phyloP scores from a whole-genome alignment of 345 rosid species.

The Boechera stricta region DNA sequence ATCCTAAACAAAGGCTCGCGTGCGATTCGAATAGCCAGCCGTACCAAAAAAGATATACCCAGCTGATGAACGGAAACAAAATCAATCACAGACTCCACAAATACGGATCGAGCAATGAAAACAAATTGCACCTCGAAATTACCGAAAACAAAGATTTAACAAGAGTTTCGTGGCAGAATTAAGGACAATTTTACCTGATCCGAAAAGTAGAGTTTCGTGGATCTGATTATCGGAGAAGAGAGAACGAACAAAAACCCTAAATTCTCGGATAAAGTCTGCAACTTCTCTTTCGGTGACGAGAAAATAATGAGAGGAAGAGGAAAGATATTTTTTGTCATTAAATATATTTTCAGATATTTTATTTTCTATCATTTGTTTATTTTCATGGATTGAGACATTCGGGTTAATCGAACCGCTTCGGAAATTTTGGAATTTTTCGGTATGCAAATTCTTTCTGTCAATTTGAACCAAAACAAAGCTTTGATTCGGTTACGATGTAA shows the following conservation, averaged over 20 bases:
- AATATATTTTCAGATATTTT: background rate
- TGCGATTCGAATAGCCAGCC: background rate
- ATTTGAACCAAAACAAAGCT: background rate
- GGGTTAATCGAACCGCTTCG: background rate
- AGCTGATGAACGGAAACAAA: background rate
- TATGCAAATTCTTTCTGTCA: background rate
- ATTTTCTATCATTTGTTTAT: background rate
- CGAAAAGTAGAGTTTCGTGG: conserved; percentile 36
- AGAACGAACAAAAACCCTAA: conserved; percentile 34
- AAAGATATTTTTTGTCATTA: background rate
- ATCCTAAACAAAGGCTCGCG: conserved; percentile 5
- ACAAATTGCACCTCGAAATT: conserved; percentile 2
- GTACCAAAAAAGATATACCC: background rate
- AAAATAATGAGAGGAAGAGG: conserved; percentile 5
- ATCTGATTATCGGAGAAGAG: conserved; percentile 27
- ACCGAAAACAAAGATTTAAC: conserved; percentile 8
- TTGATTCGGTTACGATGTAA: background rate
- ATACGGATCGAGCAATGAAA: conserved; percentile 13
- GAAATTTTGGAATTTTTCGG: background rate
- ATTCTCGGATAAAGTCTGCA: conserved; percentile 42
- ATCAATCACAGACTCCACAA: background rate
- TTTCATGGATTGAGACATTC: background rate
- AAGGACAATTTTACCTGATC: conserved; percentile 30
- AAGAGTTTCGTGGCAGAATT: background rate
- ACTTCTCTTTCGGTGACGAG: conserved; percentile 35